phyloP scores from a whole-genome alignment of 2,329 filamentous ascomycete species.

The Pochonia chlamydosporia region DNA sequence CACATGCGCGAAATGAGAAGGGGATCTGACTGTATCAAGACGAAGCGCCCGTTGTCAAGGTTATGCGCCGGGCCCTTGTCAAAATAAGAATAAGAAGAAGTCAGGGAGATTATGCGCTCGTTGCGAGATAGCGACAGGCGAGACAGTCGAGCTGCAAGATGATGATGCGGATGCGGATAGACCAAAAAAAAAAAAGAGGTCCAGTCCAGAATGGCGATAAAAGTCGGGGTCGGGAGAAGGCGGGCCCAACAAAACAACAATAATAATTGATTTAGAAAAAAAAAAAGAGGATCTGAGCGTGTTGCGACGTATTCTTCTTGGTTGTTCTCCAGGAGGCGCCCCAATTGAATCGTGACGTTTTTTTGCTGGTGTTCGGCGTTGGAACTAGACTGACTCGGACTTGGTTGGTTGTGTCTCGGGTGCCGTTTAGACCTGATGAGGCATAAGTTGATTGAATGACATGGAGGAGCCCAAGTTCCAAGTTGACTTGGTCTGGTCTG shows the following conservation, averaged over 20 bases:
- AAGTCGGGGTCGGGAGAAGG: no score
- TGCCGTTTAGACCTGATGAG: not conserved
- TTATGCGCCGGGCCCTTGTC: no score
- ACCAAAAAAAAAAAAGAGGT: not conserved
- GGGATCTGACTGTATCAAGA: not conserved
- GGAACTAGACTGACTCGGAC: not conserved
- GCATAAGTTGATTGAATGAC: no score
- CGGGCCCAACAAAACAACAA: no score
- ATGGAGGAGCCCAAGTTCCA: no score
- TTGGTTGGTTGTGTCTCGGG: not conserved
- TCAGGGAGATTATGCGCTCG: not conserved
- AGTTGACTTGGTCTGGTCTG: not conserved
- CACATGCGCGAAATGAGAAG: constrained; percentile 5
- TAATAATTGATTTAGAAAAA: not conserved
- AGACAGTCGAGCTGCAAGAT: not conserved
- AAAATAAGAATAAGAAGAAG: no score
- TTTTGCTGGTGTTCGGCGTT: not conserved
- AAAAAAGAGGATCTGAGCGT: not conserved
- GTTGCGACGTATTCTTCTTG: not conserved
- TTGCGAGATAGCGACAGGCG: not conserved
- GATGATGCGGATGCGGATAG: not conserved
- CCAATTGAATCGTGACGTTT: not conserved
- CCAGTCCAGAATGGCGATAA: no score
- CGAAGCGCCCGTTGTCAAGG: no score
- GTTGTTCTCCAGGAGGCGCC: not conserved